Evolutionary conservation across 441 rosid genomes (phyloP).

Genomic region (Eruca vesicaria): DNA sequence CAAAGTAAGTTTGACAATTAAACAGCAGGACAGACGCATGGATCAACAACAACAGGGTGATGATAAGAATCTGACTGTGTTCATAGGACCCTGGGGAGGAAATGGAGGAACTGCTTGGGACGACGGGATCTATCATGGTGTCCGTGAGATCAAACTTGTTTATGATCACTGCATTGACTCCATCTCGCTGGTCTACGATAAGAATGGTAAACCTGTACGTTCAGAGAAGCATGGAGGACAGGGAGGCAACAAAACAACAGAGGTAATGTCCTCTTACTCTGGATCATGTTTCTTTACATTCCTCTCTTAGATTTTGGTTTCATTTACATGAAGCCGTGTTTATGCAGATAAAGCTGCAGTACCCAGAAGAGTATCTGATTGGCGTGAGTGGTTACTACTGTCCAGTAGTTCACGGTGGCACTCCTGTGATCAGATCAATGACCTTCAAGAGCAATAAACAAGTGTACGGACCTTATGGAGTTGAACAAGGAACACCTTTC

Average conservation of each 20-base stretch:
- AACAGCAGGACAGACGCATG: slow-evolving; percentile 19
- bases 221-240: slow-evolving; percentile 71
- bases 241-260: slow-evolving; percentile 53
- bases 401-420: slow-evolving; percentile 52
- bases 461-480: slow-evolving; percentile 65
- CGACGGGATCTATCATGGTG: slow-evolving; percentile 65
- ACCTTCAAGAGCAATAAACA: slow-evolving; percentile 61
- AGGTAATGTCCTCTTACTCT: slow-evolving; percentile 41
- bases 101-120: slow-evolving; percentile 75
- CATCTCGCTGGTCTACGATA: slow-evolving; percentile 55
- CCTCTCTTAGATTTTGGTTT: neutral
- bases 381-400: slow-evolving; percentile 62
- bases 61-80: slow-evolving; percentile 25
- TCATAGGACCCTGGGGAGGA: slow-evolving; percentile 69
- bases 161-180: slow-evolving; percentile 72
- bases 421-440: slow-evolving; percentile 66
- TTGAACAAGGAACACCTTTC: slow-evolving; percentile 75
- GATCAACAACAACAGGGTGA: slow-evolving; percentile 25
- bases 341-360: slow-evolving; percentile 66
- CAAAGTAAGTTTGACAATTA: neutral
- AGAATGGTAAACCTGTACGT: slow-evolving; percentile 52
- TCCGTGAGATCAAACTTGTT: slow-evolving; percentile 57
- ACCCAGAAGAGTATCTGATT: slow-evolving; percentile 66
- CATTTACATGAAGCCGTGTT: neutral
- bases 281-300: neutral